Percentiles rank a stretch among this genome's conserved stretches.
These are phyloP conservation scores for Boletus vinaceobasis DNA, from an alignment of 768 basidiomycete genomes.

Conservation along the genomic window DNA sequence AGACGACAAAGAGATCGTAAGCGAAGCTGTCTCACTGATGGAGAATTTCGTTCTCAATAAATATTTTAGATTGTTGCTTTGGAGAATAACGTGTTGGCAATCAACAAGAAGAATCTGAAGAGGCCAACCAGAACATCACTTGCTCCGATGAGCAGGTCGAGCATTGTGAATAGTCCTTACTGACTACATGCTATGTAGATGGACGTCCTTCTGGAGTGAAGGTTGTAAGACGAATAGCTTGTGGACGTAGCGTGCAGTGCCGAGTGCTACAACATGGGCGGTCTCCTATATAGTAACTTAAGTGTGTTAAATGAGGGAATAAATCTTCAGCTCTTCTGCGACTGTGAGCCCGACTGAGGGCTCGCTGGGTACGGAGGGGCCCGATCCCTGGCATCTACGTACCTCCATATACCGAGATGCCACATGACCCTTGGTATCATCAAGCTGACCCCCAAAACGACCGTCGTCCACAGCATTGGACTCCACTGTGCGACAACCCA, in stretches of 20 bases:
- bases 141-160: conserved; percentile 48
- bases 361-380: neutral
- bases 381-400: conserved; percentile 63
- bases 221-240: conserved; percentile 16
- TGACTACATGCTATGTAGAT: conserved; percentile 23
- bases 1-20: conserved; percentile 92
- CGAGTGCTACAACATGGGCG: neutral
- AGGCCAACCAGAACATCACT: conserved; percentile 77
- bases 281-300: conserved; percentile 8
- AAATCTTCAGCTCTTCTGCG: conserved; percentile 18
- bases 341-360: neutral
- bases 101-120: conserved; percentile 91
- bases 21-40: conserved; percentile 21
- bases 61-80: conserved; percentile 83
- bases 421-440: conserved; percentile 70
- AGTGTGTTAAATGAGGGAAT: conserved; percentile 20
- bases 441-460: conserved; percentile 58
- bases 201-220: neutral
- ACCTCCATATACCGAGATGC: conserved; percentile 74
- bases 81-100: conserved; percentile 87
- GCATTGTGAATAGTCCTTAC: conserved; percentile 68
- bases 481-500: conserved; percentile 64
- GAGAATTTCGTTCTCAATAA: conserved; percentile 1
- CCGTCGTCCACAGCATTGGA: conserved; percentile 66
- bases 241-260: neutral